Base-by-base conservation (phyloP, 108 stramenopile genomes). In the Conticribra guillardii region DNA sequence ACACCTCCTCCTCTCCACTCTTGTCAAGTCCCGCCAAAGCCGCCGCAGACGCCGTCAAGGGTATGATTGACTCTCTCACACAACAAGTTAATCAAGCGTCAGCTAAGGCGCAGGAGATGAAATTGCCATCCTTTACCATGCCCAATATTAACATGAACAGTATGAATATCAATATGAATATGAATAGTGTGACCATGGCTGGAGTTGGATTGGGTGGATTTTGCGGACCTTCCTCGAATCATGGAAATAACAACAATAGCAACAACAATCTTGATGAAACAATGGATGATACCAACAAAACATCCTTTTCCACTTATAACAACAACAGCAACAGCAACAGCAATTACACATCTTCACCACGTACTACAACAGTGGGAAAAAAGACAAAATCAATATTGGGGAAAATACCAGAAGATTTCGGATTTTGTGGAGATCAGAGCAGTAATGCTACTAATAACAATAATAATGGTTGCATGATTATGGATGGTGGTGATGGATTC, bases 1-100 rank as follows among this genome's bases (percentile, higher is more conserved):
- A 21, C 34, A 17, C 29, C 0, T 0, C 15, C 5, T 33, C 57
- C 2, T 58, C 57, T 3, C 18, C 57, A 16, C 37, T 41, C 11
- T 58, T 58, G 33, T 33, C 32, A 3, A 58, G 33, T 21, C 57
- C 70, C 18, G 68, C 68, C 47, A 69, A 69, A 37, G 58, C 68
- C 17, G 68, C 68, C 0, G 70, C 60, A 0, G 52, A 61, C 15
- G 70, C 70, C 23, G 60, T 71, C 15, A 27, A 53, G 22, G 23
- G 26, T 8, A 51, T 41, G 3, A 51, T 71, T 18, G 52, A 60
- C 45, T 60, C 70, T 8, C 22, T 60, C 27, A 34, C 60, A 0
- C 2, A 27, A n/a, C 41, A 47, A n/a, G 7, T 53, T 2, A 47
- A 47, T 23, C 27, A 22, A 4, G 49, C 28, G 1, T 47, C 18